Evolutionary conservation across 2,329 filamentous ascomycete genomes (phyloP).

Genomic region (Tolypocladium amazonense): DNA sequence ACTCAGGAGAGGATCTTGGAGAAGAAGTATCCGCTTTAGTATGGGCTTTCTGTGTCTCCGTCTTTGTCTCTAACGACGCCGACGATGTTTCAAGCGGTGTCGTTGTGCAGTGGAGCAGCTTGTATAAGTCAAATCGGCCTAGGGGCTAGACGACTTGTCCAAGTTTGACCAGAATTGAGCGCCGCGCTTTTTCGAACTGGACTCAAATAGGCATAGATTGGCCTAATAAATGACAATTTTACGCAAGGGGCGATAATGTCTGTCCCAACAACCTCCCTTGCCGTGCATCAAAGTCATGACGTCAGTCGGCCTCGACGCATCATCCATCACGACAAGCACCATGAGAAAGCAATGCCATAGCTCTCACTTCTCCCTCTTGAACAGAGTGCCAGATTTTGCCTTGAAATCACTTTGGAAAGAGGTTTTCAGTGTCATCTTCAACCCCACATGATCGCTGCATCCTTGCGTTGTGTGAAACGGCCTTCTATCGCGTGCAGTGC

Average conservation of each 20-base stretch:
- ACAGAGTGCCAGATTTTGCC: not conserved
- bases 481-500: not conserved
- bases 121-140: no score
- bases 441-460: not conserved
- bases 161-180: not conserved
- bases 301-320: not conserved
- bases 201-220: not conserved
- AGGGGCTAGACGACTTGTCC: not conserved
- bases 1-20: not conserved
- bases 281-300: not conserved
- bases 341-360: not conserved
- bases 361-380: not conserved
- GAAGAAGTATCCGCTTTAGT: not conserved
- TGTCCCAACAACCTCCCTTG: not conserved
- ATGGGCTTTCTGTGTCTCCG: not conserved
- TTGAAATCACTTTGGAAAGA: no score
- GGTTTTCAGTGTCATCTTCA: not conserved
- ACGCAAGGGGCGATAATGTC: not conserved
- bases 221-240: no score
- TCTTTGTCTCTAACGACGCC: no score
- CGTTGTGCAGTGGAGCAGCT: no score
- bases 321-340: not conserved
- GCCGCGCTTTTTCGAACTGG: not conserved
- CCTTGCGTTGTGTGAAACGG: not conserved
- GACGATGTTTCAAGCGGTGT: no score